Evolutionary conservation across 306 rosid species (phyloP), one percentile per base, ranked within the genome.

Genomic region (Cucurbita maxima): DNA sequence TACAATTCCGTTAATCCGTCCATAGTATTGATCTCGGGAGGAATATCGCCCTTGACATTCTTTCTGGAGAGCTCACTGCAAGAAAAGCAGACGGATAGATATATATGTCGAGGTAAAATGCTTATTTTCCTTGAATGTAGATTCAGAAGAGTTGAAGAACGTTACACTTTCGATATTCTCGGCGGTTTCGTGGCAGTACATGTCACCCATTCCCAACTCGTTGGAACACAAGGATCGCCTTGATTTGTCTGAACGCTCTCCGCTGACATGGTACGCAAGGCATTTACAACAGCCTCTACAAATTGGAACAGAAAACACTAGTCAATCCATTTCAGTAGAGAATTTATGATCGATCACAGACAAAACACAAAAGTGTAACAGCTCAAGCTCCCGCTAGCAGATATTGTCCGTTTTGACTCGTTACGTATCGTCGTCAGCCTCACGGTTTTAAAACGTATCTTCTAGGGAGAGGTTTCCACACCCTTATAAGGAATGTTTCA

Each of bases 221-320:
- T 86, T 38, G 99, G 99, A 79, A 85, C 85, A 78, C 99, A 94
- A 16, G 97, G 97, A 83, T 90, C 97, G 6, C 99, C 97, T 83
- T 88, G 90, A 12, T 87, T 76, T 55, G 77, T 79, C n/a, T 44
- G 83, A 73, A 52, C 63, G 37, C 63, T 81, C 68, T 84, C 92
- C 10, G 76, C 69, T 10, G 92, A 89, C 84, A 86, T 78, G 72
- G 43, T 71, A 60, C 79, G 59, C 76, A 94, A 71, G 77, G 78
- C 74, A 82, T 80, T 86, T 69, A 84, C 82, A 76, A 72, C 86
- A 77, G 69, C 50, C 81, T 77, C 97, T 94, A 82, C 63, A 71
- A 79, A 79, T 76, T 52, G 74, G 62, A 80, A 81, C 60, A 82
- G 47, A 34, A 76, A 75, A 78, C 67, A 82, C 48, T 25, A 71